Base-by-base conservation (phyloP, 305 asterid species). In the Nicotiana rustica region DNA sequence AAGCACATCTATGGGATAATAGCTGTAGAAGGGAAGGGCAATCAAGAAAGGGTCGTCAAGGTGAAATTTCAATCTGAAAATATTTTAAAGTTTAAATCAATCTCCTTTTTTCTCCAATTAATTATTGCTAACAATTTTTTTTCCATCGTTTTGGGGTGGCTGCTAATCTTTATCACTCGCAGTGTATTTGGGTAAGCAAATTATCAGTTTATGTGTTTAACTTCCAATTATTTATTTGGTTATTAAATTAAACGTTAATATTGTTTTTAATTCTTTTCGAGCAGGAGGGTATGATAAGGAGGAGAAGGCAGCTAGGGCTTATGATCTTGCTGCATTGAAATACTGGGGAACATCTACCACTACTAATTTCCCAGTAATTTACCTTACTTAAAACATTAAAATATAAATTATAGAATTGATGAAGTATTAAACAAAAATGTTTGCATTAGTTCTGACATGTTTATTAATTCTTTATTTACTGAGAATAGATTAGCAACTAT, bases 301-400 rank as follows among this genome's bases (percentile, higher is more conserved):
- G 83, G 99, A 95, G 35, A 95, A 94, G 82, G 99, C 99, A 64
- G 99, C 99, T 82, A 85, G 96, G 93, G 93, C 99, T 49, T 95
- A 95, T 86, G 99, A 95, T 89, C 86, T 95, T 71, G 94, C 97
- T 38, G 98, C 99, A 66, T 86, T 95, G 5, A 95, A 95, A 82
- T 95, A 94, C 86, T 95, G 99, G 99, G 99, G 99, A 76, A 86
- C 98, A 33, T 92, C 99, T 64, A 95, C 98, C 8, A 95, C 99
- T 67, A 95, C 97, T 6, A 95, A 95, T 87, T 95, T 95, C 67
- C 96, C 95, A 4, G 98, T 95, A 83, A 41, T 80, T 80, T 4
- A 2, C 86, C n/a, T 62, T 29, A 19, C 18, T 35, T 33, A 18
- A 15, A 29, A 21, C 10, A 7, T 21, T 52, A 62, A 6, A 60